These are phyloP conservation scores for Coix lacrymajobi DNA, from an alignment of 176 grass and related monocot genomes.

Conservation along the genomic window DNA sequence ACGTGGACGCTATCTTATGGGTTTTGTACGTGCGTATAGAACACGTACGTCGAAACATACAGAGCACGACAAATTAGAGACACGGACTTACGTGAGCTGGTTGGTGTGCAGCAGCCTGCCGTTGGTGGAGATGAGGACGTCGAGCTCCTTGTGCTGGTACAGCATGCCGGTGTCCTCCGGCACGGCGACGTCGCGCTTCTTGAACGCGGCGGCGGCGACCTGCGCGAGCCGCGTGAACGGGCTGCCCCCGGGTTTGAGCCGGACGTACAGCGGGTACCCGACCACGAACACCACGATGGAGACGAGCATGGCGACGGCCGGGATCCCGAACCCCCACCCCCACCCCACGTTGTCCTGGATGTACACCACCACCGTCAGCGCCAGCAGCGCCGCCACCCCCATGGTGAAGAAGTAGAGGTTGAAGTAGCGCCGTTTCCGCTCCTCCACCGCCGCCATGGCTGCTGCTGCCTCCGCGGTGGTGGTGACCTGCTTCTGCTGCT, in stretches of 20 bases:
- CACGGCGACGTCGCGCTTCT: conserved; percentile 25
- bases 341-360: conserved; percentile 69
- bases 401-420: conserved; percentile 80
- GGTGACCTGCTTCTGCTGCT: neutral
- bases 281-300: conserved; percentile 50
- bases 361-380: conserved; percentile 59
- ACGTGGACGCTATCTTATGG: neutral
- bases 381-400: conserved; percentile 42
- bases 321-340: conserved; percentile 54
- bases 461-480: neutral
- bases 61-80: neutral
- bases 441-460: neutral
- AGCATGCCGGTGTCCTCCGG: conserved; percentile 44
- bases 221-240: conserved; percentile 46
- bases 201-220: conserved; percentile 42
- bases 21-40: neutral
- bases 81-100: conserved; percentile 24
- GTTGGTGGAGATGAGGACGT: conserved; percentile 54
- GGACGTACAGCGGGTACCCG: conserved; percentile 48
- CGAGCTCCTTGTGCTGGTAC: conserved; percentile 61
- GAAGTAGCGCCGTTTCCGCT: conserved; percentile 53
- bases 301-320: conserved; percentile 40
- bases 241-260: conserved; percentile 35
- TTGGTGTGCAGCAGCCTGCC: conserved; percentile 56
- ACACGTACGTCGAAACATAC: neutral